Evolutionary conservation across 2,329 filamentous ascomycete species (phyloP).

Genomic region (Beauveria brongniartii): DNA sequence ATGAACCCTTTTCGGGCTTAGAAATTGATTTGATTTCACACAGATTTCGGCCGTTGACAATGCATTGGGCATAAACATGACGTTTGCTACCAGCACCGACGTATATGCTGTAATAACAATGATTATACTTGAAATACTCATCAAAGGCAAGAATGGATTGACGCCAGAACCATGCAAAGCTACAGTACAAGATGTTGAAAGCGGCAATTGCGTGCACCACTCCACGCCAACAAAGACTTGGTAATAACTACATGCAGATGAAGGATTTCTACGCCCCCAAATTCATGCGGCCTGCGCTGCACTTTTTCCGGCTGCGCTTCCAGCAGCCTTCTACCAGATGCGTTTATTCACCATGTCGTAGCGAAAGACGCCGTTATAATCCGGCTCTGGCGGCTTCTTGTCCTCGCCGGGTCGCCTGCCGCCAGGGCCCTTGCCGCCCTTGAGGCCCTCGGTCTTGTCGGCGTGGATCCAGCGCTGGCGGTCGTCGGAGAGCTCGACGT

Average conservation of each 20-base stretch:
- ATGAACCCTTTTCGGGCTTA: background rate
- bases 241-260: background rate
- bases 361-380: slow-evolving; percentile 61
- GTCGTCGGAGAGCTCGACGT: slow-evolving; percentile 84
- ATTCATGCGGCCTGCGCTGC: too few species aligned
- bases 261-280: background rate
- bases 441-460: slow-evolving; percentile 68
- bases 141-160: background rate
- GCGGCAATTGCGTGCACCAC: background rate
- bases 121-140: background rate
- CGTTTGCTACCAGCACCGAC: background rate
- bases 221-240: background rate
- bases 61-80: background rate
- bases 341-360: slow-evolving; percentile 96
- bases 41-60: background rate
- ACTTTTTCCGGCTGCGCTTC: background rate
- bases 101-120: background rate
- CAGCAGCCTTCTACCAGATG: slow-evolving; percentile 61
- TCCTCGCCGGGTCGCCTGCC: slow-evolving; percentile 44
- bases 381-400: slow-evolving; percentile 34
- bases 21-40: background rate
- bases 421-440: slow-evolving; percentile 43
- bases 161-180: background rate
- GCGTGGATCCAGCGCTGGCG: slow-evolving; percentile 78
- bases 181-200: background rate